Percentiles rank a stretch among this genome's conserved stretches.
These are phyloP conservation scores for Withania somnifera DNA, from an alignment of 305 asterid species.

Conservation along the genomic window DNA sequence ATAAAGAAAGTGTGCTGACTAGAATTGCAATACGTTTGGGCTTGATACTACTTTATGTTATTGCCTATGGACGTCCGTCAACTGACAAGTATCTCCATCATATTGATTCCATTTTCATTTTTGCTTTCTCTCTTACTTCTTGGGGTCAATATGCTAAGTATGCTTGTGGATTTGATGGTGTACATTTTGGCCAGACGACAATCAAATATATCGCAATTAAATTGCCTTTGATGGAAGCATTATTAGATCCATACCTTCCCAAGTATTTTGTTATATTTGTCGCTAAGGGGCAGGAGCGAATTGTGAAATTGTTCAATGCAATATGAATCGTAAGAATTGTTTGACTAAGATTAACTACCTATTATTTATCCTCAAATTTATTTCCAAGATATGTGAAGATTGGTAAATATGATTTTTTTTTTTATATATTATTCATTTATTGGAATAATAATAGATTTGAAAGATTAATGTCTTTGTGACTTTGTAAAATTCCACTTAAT, in stretches of 20 bases:
- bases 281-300: constrained; percentile 94
- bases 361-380: background rate
- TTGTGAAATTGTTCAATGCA: constrained; percentile 5
- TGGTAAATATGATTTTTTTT: background rate
- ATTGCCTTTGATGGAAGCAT: constrained; percentile 76
- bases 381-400: background rate
- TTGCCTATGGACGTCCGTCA: too few species aligned
- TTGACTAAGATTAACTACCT: background rate
- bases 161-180: constrained; percentile 76
- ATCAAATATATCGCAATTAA: constrained; percentile 90
- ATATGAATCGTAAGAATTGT: background rate
- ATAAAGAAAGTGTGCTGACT: too few species aligned
- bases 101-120: too few species aligned
- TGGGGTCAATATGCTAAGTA: constrained; percentile 79
- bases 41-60: too few species aligned
- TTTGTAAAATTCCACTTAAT: too few species aligned
- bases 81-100: too few species aligned
- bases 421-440: background rate
- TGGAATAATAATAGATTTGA: background rate
- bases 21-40: too few species aligned
- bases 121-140: constrained; percentile 4
- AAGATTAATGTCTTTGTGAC: background rate
- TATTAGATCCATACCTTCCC: constrained; percentile 65
- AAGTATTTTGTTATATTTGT: constrained; percentile 77
- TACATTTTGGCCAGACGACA: constrained; percentile 53